Base-by-base conservation (phyloP, 495 filamentous ascomycete species). In the Cairneyella variabilis region DNA sequence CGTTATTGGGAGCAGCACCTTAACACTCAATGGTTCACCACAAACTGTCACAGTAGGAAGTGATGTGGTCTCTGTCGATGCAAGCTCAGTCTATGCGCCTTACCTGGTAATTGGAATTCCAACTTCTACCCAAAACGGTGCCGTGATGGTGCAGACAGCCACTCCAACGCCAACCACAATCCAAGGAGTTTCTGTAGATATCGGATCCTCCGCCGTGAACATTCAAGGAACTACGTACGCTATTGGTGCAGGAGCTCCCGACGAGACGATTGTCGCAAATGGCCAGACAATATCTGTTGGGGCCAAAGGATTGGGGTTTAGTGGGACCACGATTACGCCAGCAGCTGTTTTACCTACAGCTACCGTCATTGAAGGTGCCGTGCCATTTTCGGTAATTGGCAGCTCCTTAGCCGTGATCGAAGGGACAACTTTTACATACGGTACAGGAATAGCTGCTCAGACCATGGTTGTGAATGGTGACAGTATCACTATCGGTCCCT, bases 281-380 rank as follows among this genome's bases (percentile, higher is more conserved):
- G 76, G 71, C 5, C 69, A 79, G 37, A 75, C 68, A 11, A 64
- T 83, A 40, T 71, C 69, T 20, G 58, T 83, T 27, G 73, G 72
- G 2, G 65, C 78, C 3, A 54, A 51, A n/a, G 72, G 67, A 41
- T 65, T 80, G 40, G 66, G 60, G 5, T 60, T 71, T 39, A 56
- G 42, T 26, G 50, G 59, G 14, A 62, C 64, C 1, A 66, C 64
- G 8, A 57, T 79, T n/a, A 36, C 64, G 14, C 50, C 67, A 20
- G 48, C 66, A 10, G 48, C 55, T 7, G 56, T 43, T 7, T 61
- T 64, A 1, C 51, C 60, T 3, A 69, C 74, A 0, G 74, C 70
- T 39, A 62, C 70, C 18, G 69, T 72, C 12, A 67, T 78, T 18
- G 58, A 70, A 14, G 76, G 73, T 28, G 76, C 69, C 3, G 64